Base-by-base conservation (phyloP, 345 rosid genomes). In the Eucalyptus camaldulensis region DNA sequence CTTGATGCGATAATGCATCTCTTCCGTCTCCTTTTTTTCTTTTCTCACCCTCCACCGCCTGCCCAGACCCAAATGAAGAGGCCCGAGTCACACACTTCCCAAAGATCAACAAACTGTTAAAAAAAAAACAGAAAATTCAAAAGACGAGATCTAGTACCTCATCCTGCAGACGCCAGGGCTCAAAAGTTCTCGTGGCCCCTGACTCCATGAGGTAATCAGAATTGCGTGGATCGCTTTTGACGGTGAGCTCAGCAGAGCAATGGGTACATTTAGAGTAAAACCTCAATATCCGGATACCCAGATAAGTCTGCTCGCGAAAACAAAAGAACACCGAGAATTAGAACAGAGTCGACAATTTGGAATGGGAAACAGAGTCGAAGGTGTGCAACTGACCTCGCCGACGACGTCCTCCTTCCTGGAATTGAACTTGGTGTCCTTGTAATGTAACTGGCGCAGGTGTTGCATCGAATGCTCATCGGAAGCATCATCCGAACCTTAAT, bases 401-500 rank as follows among this genome's bases (percentile, higher is more conserved):
- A 93, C 87, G 27, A 94, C 96, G 17, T 96, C 98, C 92, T 96
- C 99, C 89, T 96, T 96, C 88, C 99, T 96, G 22, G 99, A 96
- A 91, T 96, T 97, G 92, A 96, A 96, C 69, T 97, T 94, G 62
- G 99, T 97, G 24, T 97, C 99, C 91, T 94, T 96, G 90, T 96
- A 96, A 97, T 96, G 91, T 96, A 96, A 47, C 94, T 96, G 4
- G 98, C 97, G 88, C 98, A 94, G 9, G 98, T 95, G 50, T 92
- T 90, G 92, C 98, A 97, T 13, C 95, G 96, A 13, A 97, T 97
- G 91, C 99, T 97, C 99, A 97, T 96, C 1, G 99, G 97, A 93
- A 96, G 97, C 98, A 95, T 97, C 98, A 96, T 96, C 12, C 99
- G 95, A 45, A 96, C 95, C 93, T 97, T 97, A 80, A 96, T 96